These are phyloP conservation scores for Suillus discolor DNA, from an alignment of 768 basidiomycete species.

Conservation along the genomic window DNA sequence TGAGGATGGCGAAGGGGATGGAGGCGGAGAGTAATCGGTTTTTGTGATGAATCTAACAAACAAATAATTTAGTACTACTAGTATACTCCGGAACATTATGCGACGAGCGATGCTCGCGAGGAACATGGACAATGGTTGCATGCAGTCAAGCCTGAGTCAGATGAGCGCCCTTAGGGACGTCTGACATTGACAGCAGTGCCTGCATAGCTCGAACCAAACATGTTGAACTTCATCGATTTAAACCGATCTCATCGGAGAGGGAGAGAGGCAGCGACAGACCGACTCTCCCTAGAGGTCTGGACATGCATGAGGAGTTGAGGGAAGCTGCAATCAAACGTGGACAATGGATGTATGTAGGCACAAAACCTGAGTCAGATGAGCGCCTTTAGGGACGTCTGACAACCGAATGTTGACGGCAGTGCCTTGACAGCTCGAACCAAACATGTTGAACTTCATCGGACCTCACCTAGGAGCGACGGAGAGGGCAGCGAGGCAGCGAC, in stretches of 20 bases:
- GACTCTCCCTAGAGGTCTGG: neutral
- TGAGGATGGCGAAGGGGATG: conserved; percentile 47
- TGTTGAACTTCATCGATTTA: neutral
- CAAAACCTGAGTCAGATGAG: neutral
- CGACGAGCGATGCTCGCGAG: neutral
- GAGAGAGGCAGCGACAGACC: neutral
- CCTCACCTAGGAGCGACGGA: neutral
- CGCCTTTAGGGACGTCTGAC: neutral
- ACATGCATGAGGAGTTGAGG: neutral
- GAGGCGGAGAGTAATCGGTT: conserved; percentile 41
- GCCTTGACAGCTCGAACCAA: neutral
- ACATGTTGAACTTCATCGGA: neutral
- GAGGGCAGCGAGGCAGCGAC: neutral
- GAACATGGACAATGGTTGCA: neutral
- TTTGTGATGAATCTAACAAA: conserved; percentile 30
- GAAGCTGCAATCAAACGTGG: neutral
- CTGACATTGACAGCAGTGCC: neutral
- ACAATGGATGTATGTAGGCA: neutral
- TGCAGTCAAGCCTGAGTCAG: neutral
- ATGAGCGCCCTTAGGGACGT: neutral
- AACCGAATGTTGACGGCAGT: neutral
- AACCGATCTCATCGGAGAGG: neutral
- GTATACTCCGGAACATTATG: neutral
- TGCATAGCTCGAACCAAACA: neutral
- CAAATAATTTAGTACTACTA: neutral